phyloP scores from a whole-genome alignment of 179 eudicot genomes.

The Drosera spatulata region DNA sequence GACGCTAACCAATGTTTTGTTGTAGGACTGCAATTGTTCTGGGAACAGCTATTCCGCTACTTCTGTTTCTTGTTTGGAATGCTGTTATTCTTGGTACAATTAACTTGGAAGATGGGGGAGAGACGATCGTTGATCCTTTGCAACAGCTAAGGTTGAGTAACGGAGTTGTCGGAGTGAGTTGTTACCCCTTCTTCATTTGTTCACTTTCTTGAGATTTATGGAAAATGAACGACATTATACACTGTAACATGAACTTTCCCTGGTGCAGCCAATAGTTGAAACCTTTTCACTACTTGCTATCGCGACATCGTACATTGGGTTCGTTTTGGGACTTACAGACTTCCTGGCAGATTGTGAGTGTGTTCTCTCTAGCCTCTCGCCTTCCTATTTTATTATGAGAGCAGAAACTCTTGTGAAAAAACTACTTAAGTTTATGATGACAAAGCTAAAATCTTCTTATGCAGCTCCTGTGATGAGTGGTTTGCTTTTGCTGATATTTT shows the following conservation, averaged over 20 bases:
- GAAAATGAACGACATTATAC: neutral
- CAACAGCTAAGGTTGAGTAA: constrained; percentile 59
- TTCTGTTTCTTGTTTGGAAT: constrained; percentile 80
- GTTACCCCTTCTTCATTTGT: neutral
- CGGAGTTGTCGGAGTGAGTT: constrained; percentile 56
- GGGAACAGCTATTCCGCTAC: constrained; percentile 83
- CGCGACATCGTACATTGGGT: constrained; percentile 89
- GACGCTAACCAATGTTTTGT: neutral
- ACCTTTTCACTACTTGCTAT: constrained; percentile 85
- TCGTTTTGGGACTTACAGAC: constrained; percentile 85
- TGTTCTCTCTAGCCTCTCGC: neutral
- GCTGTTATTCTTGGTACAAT: constrained; percentile 89
- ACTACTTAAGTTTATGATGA: too few relatives aligned
- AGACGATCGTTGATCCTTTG: constrained; percentile 55
- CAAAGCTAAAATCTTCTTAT: too few relatives aligned
- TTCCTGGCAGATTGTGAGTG: constrained; percentile 88
- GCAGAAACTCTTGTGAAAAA: too few relatives aligned
- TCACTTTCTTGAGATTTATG: neutral
- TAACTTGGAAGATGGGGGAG: constrained; percentile 28
- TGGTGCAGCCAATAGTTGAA: constrained; percentile 82
- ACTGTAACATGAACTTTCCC: constrained; percentile 1
- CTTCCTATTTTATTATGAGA: too few relatives aligned
- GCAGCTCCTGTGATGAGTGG: too few relatives aligned
- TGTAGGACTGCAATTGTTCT: constrained; percentile 64
- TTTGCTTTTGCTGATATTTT: too few relatives aligned